Percentiles rank a stretch among this genome's conserved stretches.
phyloP scores from a whole-genome alignment of 2,329 filamentous ascomycete genomes.

The Didymella keratinophila region DNA sequence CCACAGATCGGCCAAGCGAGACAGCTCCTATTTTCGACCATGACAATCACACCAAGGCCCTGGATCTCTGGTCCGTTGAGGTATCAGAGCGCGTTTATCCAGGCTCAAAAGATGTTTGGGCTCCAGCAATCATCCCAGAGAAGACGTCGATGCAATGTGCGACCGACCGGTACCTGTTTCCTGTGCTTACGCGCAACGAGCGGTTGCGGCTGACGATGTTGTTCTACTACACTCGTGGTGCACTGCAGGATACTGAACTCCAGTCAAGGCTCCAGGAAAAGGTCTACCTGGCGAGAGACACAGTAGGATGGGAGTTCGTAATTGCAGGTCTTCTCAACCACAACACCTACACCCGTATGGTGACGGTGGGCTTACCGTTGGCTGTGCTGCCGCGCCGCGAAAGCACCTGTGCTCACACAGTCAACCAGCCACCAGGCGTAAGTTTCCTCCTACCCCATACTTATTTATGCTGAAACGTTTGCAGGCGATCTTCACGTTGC shows the following conservation, averaged over 20 bases:
- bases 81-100: slow-evolving; percentile 31
- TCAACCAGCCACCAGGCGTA: slow-evolving; percentile 47
- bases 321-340: slow-evolving; percentile 56
- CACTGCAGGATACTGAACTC: slow-evolving; percentile 53
- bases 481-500: slow-evolving; percentile 52
- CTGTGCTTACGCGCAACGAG: slow-evolving; percentile 49
- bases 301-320: slow-evolving; percentile 57
- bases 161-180: slow-evolving; percentile 46
- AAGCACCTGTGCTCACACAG: slow-evolving; percentile 56
- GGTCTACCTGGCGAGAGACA: slow-evolving; percentile 52
- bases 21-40: slow-evolving; percentile 36
- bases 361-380: slow-evolving; percentile 53
- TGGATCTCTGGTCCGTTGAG: slow-evolving; percentile 29
- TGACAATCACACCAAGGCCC: slow-evolving; percentile 29
- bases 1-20: slow-evolving; percentile 30
- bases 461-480: slow-evolving; percentile 5
- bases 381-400: slow-evolving; percentile 56
- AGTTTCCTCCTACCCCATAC: slow-evolving; percentile 20
- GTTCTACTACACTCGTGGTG: slow-evolving; percentile 56
- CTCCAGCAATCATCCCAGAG: slow-evolving; percentile 28
- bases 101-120: slow-evolving; percentile 21
- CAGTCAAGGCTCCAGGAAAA: slow-evolving; percentile 55
- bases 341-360: slow-evolving; percentile 55
- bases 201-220: slow-evolving; percentile 50
- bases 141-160: slow-evolving; percentile 25